Base-by-base conservation (phyloP, 768 basidiomycete species). In the Cystofilobasidium capitatum region DNA sequence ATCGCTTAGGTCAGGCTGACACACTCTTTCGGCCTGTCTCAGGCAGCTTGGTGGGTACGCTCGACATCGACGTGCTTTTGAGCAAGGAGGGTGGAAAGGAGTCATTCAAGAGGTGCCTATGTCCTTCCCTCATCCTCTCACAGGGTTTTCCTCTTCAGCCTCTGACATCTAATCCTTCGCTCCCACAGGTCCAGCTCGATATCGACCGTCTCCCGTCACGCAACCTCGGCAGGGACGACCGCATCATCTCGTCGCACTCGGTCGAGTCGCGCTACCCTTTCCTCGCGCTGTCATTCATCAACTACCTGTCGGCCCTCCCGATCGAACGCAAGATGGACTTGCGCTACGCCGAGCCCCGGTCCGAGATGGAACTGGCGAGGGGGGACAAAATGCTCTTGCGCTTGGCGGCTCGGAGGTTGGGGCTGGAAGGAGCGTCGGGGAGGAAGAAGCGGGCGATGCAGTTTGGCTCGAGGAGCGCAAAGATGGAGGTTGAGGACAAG, bases 231-330 rank as follows among this genome's bases (percentile, higher is more conserved):
- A 82, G 96, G 70, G 94, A 99, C 76, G 96, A 99, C 76, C 87
- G 96, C 16, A 83, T 97, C 62, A 85, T 94, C 68, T 92, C 94
- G 3, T 86, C 86, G 0, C 86, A 90, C 71, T 91, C 91, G 3
- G 91, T 93, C 76, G 96, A 99, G 77, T 86, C 87, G 2, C 82
- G 96, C 40, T 89, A 92, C 74, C 92, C 92, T 0, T 96, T 91
- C 76, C 83, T 97, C 55, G 89, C 88, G 3, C 82, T 96, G 26
- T 81, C 82, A 0, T 81, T 93, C 36, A 85, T 93, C 31, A 79
- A 83, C 1, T 92, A 88, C 77, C 77, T 96, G 57, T 88, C 91
- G 0, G 77, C 77, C 47, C 79, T 96, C 0, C 89, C 92, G 0
- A 86, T 97, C 9, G 82, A 92, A 72, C 68, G 82, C 59, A 99